Evolutionary conservation across 2,329 filamentous ascomycete genomes (phyloP), one percentile per base, ranked within the genome.

Genomic region (Arthrinium puccinioides): DNA sequence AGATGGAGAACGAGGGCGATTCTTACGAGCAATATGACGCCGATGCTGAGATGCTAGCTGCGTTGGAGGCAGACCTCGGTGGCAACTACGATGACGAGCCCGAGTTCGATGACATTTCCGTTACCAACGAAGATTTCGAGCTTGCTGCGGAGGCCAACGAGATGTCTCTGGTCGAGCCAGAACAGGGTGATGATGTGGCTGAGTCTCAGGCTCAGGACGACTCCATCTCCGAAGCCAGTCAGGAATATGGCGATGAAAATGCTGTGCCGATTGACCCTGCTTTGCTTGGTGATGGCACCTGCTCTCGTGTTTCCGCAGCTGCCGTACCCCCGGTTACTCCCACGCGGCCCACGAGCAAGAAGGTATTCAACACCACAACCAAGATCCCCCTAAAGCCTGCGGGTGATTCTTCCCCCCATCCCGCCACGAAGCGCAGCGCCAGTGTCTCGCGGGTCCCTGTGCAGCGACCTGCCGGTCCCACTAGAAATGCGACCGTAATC

Each of bases 351-450:
- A 59, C 62, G 0, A 50, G 67, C n/a, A 62, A 58, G n/a, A 67
- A 69, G 38, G 66, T 70, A n/a, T 75, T 82, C 44, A 76, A 84
- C 56, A 89, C 85, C 0, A 79, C 85, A 0, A 84, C 82, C 19
- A 89, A 88, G 60, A 77, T 89, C 5, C 84, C 84, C 2, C 62
- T 89, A 27, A 87, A 86, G 57, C 67, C 78, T 4, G 79, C 79
- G 18, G 82, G 76, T 50, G 60, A 84, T 52, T 61, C 72, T 50
- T 63, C 74, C 37, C 60, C 72, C 23, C 61, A 64, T 39, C 57
- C 67, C 42, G 40, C 53, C 15, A 74, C 70, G 53, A 67, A 66
- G 45, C 68, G 67, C 21, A 69, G 72, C 46, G 64, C 67, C 43
- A 76, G 70, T 39, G 67, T 62, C 15, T 70, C 72, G 0, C 66